Conservation (phyloP, 2,329 filamentous ascomycete genomes). For the Claviceps maximensis region DNA sequence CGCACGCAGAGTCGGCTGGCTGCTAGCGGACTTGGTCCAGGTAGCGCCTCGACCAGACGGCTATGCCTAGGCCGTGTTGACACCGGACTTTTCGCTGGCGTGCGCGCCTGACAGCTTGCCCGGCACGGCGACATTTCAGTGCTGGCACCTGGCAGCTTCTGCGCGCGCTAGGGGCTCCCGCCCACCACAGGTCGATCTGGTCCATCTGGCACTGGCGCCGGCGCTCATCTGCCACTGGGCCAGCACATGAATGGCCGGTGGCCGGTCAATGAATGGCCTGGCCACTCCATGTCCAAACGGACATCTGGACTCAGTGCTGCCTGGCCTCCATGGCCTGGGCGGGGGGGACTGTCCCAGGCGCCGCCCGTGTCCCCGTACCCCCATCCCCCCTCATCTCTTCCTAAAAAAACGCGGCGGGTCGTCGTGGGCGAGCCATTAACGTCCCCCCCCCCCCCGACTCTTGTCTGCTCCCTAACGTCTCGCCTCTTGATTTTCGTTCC, state of each 20-base stretch:
- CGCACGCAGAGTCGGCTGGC: not conserved
- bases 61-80: not conserved
- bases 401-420: constrained; percentile 6
- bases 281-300: not conserved
- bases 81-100: not conserved
- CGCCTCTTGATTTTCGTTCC: constrained; percentile 8
- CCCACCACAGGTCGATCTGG: not conserved
- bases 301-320: not conserved
- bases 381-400: no score
- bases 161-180: constrained; percentile 1
- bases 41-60: not conserved
- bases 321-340: no score
- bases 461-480: constrained; percentile 6
- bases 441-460: constrained; percentile 4
- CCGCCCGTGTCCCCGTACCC: constrained; percentile 4
- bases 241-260: no score
- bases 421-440: constrained; percentile 12
- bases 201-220: no score
- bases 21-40: not conserved
- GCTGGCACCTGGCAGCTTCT: not conserved
- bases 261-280: no score
- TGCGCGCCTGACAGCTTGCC: not conserved
- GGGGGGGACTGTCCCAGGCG: constrained; percentile 6
- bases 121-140: not conserved
- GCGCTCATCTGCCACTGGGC: no score